Evolutionary conservation across 2,329 filamentous ascomycete species (phyloP), one percentile per base, ranked within the genome.

Genomic region (Sporothrix inflata): DNA sequence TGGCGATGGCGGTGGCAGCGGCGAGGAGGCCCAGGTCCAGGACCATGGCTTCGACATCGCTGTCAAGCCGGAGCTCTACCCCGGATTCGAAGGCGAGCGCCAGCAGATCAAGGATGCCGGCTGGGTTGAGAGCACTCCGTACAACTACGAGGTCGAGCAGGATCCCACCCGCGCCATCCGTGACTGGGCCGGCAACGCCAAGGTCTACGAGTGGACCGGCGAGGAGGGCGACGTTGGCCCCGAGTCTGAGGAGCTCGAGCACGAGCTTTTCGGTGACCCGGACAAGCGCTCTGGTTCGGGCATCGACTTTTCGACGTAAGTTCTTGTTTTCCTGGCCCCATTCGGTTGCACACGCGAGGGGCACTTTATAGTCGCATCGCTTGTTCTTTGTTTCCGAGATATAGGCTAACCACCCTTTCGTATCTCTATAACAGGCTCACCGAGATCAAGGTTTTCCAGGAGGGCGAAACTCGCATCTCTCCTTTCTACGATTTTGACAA

Each of bases 161-260:
- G 75, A 76, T 38, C 73, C 75, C 8, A 65, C 73, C n/a, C 40
- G 24, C 42, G 27, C 24, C 51, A 77, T 77, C 1, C 53, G 73
- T 12, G 77, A 79, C 2, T 89, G 85, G 82, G 87, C 85, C 16
- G 80, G 83, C 49, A 87, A 87, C 71, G 90, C 89, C n/a, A 82
- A 79, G 0, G 85, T 92, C 57, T 98, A 98, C 77, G 89, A 94
- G 78, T 98, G 92, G 92, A 86, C 90, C 21, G 94, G 94, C 12
- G 93, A 97, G 2, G 92, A 87, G 76, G 96, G 95, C 1, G 95
- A 98, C 53, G 85, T 99, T 70, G 95, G 91, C 7, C 94, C 94
- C 0, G 84, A 84, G 67, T 87, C 90, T 70, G 83, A 86, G 0
- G 87, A 89, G 65, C 87, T 99, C 0, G 95, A 98, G 83, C 76